A percentile compares a stretch with the other conserved stretches of the same genome.
Evolutionary conservation across 2,329 filamentous ascomycete species (phyloP).

Genomic region (Chaetomiaceae sp.): DNA sequence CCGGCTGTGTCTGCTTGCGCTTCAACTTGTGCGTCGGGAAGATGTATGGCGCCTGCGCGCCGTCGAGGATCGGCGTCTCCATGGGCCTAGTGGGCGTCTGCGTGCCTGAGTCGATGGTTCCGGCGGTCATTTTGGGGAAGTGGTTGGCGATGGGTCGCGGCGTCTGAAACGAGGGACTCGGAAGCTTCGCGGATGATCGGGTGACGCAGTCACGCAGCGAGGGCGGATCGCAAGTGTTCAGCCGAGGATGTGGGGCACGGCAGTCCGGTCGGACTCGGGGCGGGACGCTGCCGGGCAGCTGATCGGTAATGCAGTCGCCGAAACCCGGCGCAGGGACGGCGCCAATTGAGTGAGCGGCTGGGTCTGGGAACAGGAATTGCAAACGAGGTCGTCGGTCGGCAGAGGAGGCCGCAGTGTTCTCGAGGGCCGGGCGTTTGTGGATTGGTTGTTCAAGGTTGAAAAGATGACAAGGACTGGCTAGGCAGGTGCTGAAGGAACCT

Average conservation of each 20-base stretch:
- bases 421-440: background rate
- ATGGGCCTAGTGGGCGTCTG: constrained; percentile 8
- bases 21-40: constrained; percentile 30
- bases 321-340: background rate
- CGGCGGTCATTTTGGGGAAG: constrained; percentile 9
- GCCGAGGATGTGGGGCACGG: constrained; percentile 20
- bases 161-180: background rate
- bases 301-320: constrained; percentile 5
- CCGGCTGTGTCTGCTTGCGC: constrained; percentile 24
- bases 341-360: background rate
- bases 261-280: background rate
- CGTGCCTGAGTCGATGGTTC: constrained; percentile 9
- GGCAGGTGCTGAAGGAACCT: background rate
- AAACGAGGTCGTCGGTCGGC: background rate
- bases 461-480: constrained; percentile 1
- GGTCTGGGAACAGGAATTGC: constrained; percentile 2
- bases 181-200: background rate
- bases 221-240: background rate
- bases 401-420: background rate
- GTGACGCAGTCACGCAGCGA: constrained; percentile 13
- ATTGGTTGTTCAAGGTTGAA: constrained; percentile 2
- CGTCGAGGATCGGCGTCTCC: constrained; percentile 1
- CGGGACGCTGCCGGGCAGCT: background rate
- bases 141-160: background rate
- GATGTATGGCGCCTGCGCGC: constrained; percentile 22